A percentile compares a stretch with the other conserved stretches of the same genome.
phyloP scores from a whole-genome alignment of 116 monocot genomes.

The Dioscorea cayenensis region DNA sequence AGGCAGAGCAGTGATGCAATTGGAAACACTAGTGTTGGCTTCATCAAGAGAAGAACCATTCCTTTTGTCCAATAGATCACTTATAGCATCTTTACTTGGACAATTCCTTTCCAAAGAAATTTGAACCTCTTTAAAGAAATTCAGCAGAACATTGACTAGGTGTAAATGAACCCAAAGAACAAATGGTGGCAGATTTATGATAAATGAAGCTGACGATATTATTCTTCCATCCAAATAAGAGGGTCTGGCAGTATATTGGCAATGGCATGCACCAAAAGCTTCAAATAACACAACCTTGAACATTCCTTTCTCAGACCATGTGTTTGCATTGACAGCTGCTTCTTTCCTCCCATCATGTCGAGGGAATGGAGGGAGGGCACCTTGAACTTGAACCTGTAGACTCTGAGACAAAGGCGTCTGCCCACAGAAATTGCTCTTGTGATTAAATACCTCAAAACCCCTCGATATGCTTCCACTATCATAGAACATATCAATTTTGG shows the following conservation, averaged over 20 bases:
- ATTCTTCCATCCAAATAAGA: slow-evolving; percentile 30
- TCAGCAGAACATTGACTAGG: slow-evolving; percentile 41
- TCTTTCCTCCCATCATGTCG: slow-evolving; percentile 21
- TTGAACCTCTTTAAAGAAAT: slow-evolving; percentile 44
- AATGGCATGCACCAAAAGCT: slow-evolving; percentile 57
- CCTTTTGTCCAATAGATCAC: slow-evolving; percentile 9
- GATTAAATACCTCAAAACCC: slow-evolving; percentile 2
- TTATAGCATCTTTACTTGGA: slow-evolving; percentile 6
- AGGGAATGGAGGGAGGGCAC: slow-evolving; percentile 50
- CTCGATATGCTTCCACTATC: slow-evolving; percentile 14
- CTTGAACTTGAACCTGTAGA: slow-evolving; percentile 41
- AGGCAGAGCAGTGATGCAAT: slow-evolving; percentile 9
- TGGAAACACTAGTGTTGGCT: slow-evolving; percentile 17
- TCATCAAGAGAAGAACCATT: slow-evolving; percentile 13
- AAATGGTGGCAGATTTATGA: slow-evolving; percentile 60
- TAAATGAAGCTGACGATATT: slow-evolving; percentile 34
- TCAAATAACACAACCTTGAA: slow-evolving; percentile 58
- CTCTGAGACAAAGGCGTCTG: slow-evolving; percentile 22
- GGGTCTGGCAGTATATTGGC: slow-evolving; percentile 31
- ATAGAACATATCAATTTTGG: slow-evolving; percentile 60
- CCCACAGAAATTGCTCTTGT: slow-evolving; percentile 2
- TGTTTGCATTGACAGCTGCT: slow-evolving; percentile 6
- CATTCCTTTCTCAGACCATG: slow-evolving; percentile 10
- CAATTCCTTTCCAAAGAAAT: slow-evolving; percentile 22
- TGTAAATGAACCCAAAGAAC: slow-evolving; percentile 75